These are phyloP conservation scores for Cladosporium cucumerinum DNA, from an alignment of 2,329 filamentous ascomycete species.

Conservation along the genomic window DNA sequence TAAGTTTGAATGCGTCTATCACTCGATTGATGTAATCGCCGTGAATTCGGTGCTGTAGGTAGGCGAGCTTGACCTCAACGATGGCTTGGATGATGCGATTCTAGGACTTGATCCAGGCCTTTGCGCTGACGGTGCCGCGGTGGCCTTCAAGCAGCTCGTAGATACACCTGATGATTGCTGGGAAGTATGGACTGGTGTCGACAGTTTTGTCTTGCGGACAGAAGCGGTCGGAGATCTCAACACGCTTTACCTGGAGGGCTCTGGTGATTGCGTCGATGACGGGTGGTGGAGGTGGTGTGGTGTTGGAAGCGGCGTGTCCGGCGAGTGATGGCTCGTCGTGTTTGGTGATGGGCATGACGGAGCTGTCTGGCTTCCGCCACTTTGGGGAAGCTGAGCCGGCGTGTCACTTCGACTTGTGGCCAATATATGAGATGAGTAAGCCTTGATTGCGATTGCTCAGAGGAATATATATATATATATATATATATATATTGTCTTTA, in stretches of 20 bases:
- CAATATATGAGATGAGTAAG: slow-evolving; percentile 1
- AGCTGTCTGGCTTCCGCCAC: not conserved
- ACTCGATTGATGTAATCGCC: not conserved
- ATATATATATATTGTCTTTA: too few species aligned
- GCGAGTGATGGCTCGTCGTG: not conserved
- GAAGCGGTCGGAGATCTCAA: not conserved
- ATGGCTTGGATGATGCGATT: not conserved
- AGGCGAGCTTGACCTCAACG: not conserved
- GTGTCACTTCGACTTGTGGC: not conserved
- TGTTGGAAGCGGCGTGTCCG: not conserved
- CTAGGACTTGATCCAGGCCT: slow-evolving; percentile 4
- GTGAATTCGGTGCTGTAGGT: not conserved
- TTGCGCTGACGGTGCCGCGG: not conserved
- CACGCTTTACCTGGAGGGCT: not conserved
- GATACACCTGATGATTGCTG: not conserved
- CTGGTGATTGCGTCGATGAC: not conserved
- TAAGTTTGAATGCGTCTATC: not conserved
- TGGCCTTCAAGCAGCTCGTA: not conserved
- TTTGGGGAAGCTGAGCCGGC: slow-evolving; percentile 1
- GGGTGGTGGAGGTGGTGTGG: not conserved
- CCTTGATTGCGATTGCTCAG: not conserved
- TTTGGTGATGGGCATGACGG: slow-evolving; percentile 1
- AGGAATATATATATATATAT: too few species aligned
- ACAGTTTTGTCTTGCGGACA: not conserved
- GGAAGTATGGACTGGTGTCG: not conserved